Percentiles rank a stretch among this genome's conserved stretches.
Conservation (phyloP, 2,329 filamentous ascomycete species). For the Colletotrichum gloeosporioides region DNA sequence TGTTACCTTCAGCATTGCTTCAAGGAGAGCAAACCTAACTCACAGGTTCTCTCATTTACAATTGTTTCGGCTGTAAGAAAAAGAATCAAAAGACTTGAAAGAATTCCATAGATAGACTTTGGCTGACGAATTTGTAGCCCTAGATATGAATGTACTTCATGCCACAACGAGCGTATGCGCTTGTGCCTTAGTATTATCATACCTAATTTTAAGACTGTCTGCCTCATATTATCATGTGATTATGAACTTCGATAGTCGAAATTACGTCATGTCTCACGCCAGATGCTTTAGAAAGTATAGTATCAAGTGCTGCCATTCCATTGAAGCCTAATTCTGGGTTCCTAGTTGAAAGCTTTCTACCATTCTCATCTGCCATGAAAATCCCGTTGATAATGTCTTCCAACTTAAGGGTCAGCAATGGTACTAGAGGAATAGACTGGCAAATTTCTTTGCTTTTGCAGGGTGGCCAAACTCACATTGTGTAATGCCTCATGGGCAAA, state of each 20-base stretch:
- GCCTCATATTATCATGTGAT: rapidly evolving
- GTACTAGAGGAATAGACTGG: background rate
- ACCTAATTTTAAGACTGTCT: rapidly evolving
- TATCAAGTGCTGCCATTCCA: background rate
- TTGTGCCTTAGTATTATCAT: background rate
- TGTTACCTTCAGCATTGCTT: background rate
- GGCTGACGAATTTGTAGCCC: background rate
- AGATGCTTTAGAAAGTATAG: rapidly evolving
- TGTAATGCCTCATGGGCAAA: background rate
- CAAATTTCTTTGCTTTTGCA: background rate
- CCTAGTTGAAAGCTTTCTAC: background rate
- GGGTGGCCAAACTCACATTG: background rate
- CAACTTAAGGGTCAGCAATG: background rate
- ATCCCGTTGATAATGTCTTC: rapidly evolving
- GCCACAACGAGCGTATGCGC: rapidly evolving
- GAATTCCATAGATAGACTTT: background rate
- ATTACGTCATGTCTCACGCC: rapidly evolving
- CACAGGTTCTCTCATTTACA: background rate
- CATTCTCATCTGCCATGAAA: background rate
- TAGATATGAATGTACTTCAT: background rate
- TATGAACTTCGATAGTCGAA: background rate
- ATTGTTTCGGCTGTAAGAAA: background rate
- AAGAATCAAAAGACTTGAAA: background rate
- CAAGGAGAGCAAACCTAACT: background rate
- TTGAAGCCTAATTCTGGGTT: background rate